Base-by-base conservation (phyloP, 2,329 filamentous ascomycete genomes). In the Talaromyces atroroseus region DNA sequence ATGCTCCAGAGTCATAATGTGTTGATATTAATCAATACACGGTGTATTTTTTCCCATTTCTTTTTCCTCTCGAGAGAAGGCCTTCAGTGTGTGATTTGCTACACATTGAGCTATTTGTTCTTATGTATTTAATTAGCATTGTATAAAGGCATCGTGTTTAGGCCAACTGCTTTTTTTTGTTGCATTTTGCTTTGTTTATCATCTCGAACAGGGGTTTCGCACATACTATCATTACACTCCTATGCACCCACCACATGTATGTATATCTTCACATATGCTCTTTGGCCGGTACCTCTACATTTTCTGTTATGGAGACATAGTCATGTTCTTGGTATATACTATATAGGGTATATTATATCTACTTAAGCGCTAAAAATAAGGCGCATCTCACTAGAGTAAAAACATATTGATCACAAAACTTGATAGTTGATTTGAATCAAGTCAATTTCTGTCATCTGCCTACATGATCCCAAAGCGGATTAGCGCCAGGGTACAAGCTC, bases 41-140 rank as follows among this genome's bases (percentile, higher is more conserved):
- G 1, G 44, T 54, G 24, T 49, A 42, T 42, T 49, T 50, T 21
- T 10, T 29, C n/a, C 29, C 21, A 36, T 38, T 18, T 54, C 20
- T 48, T 12, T 34, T 20, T 16, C 10, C 11, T 18, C 3, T 5
- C 24, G 36, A n/a, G 12, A 47, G 40, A 10, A 18, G 38, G 20
- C 5, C 10, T 53, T 53, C 20, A 16, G 14, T 45, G 23, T 40
- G 50, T 21, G n/a, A 32, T 29, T 4, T 34, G 16, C 40, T 34
- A 45, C 42, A 34, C 6, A 36, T 32, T n/a, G 16, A 14, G 24
- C 26, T 42, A 38, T 53, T 53, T 47, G 42, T 53, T 53, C 6
- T 21, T 53, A 47, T 38, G 36, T 53, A 53, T 53, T 47, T 53
- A 53, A 53, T 53, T 32, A 53, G 42, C 26, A 53, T 14, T 53